Base-by-base conservation (phyloP, 225 moss, liverwort and hornwort genomes). In the Pseudisothecium myosuroides region DNA sequence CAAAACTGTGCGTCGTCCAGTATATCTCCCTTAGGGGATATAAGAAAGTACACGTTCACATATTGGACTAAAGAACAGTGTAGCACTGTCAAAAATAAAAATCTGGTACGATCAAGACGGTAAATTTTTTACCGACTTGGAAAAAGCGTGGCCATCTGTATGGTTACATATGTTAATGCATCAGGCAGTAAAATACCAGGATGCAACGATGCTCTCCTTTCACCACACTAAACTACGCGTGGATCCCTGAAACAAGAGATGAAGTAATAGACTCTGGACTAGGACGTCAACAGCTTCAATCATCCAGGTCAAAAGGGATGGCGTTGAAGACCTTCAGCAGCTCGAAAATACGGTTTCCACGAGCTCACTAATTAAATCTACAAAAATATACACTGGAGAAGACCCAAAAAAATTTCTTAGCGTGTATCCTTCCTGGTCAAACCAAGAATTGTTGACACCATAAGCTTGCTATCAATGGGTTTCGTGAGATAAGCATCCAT, bases 401-500 rank as follows among this genome's bases (percentile, higher is more conserved):
- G 81, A 71, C 72, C 85, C 50, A 2, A 13, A 36, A 67, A 87
- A 64, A 52, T 7, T 24, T 43, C 73, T 93, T 39, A 93, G 69
- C 89, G 34, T 37, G 83, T 66, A 56, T 82, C 86, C 89, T 94
- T 94, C 90, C 36, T 94, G 79, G 94, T 92, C 79, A 94, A 85
- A 79, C 93, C 93, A 76, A 94, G 88, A 88, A 98, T 98, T 39
- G 97, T 98, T 75, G 94, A 92, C 74, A 96, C 98, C 98, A 98
- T 95, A 56, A 96, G 95, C 92, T 97, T 95, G 90, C 94, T 92
- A 77, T 98, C 95, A 19, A 98, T 98, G 24, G 98, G 98, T 85
- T 98, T 98, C 12, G 98, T 98, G 86, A 98, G 94, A 84, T 97
- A 98, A 6, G 98, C 98, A 92, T 98, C 98, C 98, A 98, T 98